Evolutionary conservation across 208 protist genomes (phyloP).

Genomic region (Angomonas ambiguus): DNA sequence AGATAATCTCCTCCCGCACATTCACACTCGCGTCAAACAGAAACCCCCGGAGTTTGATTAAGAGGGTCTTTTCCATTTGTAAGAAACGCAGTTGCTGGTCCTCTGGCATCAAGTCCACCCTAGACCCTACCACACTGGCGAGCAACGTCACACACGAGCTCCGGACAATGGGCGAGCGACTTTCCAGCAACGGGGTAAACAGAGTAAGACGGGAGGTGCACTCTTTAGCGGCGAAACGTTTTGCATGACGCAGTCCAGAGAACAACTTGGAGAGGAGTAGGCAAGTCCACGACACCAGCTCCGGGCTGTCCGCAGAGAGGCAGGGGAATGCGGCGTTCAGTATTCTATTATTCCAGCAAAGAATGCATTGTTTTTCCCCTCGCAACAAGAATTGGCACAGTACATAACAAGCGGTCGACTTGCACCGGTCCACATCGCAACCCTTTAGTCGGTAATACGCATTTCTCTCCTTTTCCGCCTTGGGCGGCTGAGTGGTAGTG

Average conservation of each 20-base stretch:
- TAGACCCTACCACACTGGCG: conserved; percentile 65
- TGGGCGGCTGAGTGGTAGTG: conserved; percentile 14
- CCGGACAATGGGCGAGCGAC: conserved; percentile 83
- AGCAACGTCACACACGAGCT: conserved; percentile 84
- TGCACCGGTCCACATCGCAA: conserved; percentile 64
- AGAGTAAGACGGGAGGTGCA: conserved; percentile 65
- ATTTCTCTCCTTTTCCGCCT: conserved; percentile 16
- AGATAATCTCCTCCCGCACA: conserved; percentile 84
- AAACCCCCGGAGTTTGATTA: conserved; percentile 74
- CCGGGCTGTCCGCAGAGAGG: conserved; percentile 53
- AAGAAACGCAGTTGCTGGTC: conserved; percentile 67
- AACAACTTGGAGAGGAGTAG: conserved; percentile 75
- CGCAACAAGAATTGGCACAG: conserved; percentile 79
- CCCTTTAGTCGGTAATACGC: conserved; percentile 73
- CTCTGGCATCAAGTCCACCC: conserved; percentile 41
- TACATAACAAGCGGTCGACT: conserved; percentile 92
- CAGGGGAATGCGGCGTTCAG: conserved; percentile 70
- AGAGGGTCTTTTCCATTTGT: conserved; percentile 83
- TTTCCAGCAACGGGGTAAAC: conserved; percentile 71
- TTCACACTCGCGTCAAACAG: conserved; percentile 83
- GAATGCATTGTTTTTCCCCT: conserved; percentile 57
- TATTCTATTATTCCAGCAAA: conserved; percentile 79
- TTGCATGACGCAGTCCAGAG: conserved; percentile 61
- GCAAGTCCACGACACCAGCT: conserved; percentile 82
- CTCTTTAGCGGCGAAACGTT: conserved; percentile 70